A percentile compares a stretch with the other conserved stretches of the same genome.
These are phyloP conservation scores for Collybia sp. DNA, from an alignment of 768 basidiomycete genomes.

Conservation along the genomic window DNA sequence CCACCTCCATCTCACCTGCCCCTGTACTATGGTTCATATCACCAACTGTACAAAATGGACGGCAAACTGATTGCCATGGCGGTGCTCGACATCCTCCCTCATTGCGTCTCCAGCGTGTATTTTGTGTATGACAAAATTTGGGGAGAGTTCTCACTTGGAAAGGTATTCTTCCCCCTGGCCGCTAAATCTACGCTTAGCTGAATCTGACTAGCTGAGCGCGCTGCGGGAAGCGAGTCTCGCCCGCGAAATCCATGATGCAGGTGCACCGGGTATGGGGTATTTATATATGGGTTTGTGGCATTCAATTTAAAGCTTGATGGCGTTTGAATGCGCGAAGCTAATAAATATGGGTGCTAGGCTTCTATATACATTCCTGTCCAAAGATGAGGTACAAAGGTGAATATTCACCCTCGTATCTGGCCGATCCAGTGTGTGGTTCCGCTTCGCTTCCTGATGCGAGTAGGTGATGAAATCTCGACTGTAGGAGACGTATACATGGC, in stretches of 20 bases:
- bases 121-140: constrained; percentile 82
- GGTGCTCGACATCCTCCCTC: constrained; percentile 87
- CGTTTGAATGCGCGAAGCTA: too few species aligned
- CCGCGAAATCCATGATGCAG: constrained; percentile 69
- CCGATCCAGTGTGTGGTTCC: constrained; percentile 67
- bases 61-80: constrained; percentile 79
- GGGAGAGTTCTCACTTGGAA: constrained; percentile 71
- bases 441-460: background rate
- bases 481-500: constrained; percentile 79
- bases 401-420: constrained; percentile 82
- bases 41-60: constrained; percentile 84
- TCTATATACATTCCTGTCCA: constrained; percentile 85
- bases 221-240: constrained; percentile 76
- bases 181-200: background rate
- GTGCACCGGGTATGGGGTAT: constrained; percentile 54
- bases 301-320: background rate
- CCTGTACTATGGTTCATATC: constrained; percentile 83
- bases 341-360: constrained; percentile 48
- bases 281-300: constrained; percentile 77
- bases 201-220: constrained; percentile 65
- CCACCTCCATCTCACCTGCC: constrained; percentile 58
- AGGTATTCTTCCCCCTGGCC: constrained; percentile 35
- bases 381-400: constrained; percentile 99
- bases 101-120: constrained; percentile 79
- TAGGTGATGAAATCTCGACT: background rate